These are phyloP conservation scores for Petunia hybrid DNA, from an alignment of 305 asterid species.

Conservation along the genomic window DNA sequence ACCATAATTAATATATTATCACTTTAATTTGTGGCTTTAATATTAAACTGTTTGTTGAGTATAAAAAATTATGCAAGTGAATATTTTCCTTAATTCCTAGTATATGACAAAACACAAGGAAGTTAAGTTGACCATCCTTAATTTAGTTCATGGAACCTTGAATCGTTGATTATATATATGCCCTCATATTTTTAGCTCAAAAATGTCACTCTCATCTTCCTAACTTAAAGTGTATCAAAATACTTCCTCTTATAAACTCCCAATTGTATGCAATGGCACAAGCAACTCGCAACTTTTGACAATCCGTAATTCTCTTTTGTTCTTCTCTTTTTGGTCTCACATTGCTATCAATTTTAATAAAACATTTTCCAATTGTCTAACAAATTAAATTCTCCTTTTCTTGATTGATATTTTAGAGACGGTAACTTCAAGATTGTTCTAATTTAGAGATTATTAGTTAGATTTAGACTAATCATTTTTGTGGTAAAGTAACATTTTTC, in stretches of 20 bases:
- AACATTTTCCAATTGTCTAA: not conserved
- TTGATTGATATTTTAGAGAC: not conserved
- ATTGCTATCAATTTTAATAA: not conserved
- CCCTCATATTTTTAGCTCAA: not conserved
- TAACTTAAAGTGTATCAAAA: not conserved
- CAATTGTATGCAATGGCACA: not conserved
- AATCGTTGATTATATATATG: too few species aligned
- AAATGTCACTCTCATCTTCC: not conserved
- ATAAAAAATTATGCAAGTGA: too few species aligned
- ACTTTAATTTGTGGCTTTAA: too few species aligned
- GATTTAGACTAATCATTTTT: not conserved
- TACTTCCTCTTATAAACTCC: too few species aligned
- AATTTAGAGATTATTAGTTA: conserved; percentile 9
- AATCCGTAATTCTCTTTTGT: not conserved
- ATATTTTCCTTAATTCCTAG: too few species aligned
- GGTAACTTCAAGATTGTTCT: not conserved
- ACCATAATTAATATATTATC: too few species aligned
- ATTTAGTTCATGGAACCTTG: not conserved
- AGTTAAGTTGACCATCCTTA: not conserved
- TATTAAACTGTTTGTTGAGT: too few species aligned
- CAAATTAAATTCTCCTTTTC: not conserved
- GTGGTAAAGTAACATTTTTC: not conserved
- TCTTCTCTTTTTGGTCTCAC: not conserved
- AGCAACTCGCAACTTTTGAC: not conserved
- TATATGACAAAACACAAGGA: too few species aligned